Conservation (phyloP, 2,329 filamentous ascomycete genomes). For the Pseudogymnoascus sp. region DNA sequence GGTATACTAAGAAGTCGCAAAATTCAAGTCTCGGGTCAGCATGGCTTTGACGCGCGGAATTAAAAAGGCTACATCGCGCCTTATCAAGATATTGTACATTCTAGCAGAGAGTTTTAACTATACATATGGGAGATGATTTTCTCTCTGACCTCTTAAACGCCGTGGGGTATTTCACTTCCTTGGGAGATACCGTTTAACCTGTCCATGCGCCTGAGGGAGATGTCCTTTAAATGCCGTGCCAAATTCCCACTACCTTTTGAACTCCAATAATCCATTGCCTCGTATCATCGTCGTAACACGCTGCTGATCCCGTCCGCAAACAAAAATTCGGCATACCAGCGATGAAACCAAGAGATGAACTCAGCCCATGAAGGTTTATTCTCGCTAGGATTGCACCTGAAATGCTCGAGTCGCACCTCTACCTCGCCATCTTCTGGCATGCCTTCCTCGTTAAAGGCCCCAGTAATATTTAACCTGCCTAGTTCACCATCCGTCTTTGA, state of each 20-base stretch:
- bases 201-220: background rate
- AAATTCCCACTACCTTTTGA: background rate
- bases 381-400: background rate
- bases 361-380: slow-evolving; percentile 1
- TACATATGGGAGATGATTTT: background rate
- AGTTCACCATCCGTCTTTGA: background rate
- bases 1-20: slow-evolving; percentile 27
- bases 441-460: background rate
- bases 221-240: background rate
- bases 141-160: background rate
- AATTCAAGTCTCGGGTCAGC: background rate
- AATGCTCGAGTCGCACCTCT: background rate
- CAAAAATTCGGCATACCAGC: background rate
- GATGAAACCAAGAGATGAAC: background rate
- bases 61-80: background rate
- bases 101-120: background rate
- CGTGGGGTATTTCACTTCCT: background rate
- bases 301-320: slow-evolving; percentile 5
- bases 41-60: background rate
- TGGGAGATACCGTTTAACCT: background rate
- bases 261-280: background rate
- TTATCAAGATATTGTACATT: background rate
- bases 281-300: background rate
- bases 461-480: background rate
- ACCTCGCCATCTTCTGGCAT: background rate